Percentiles rank a stretch among this genome's conserved stretches.
These are phyloP conservation scores for Erucastrum elatum DNA, from an alignment of 345 rosid genomes.

Conservation along the genomic window DNA sequence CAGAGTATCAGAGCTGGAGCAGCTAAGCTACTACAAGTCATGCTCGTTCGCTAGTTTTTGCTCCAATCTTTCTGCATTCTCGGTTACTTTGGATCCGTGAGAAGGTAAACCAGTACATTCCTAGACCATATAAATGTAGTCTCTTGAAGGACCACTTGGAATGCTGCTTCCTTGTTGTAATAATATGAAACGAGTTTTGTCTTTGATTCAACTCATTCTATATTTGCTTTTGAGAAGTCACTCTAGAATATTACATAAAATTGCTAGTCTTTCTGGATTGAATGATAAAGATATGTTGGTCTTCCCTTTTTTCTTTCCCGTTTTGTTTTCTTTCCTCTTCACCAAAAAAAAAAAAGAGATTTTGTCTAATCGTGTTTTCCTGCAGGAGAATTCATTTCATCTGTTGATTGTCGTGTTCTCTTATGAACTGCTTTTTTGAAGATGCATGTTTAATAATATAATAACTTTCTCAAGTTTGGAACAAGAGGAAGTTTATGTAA, in stretches of 20 bases:
- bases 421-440: neutral
- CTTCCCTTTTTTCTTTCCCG: neutral
- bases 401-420: neutral
- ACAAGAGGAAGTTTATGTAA: neutral
- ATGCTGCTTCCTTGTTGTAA: neutral
- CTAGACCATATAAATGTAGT: neutral
- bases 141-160: neutral
- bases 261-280: neutral
- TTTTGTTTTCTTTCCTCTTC: neutral
- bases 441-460: neutral
- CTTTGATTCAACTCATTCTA: neutral
- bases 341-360: neutral
- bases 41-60: neutral
- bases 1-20: slow-evolving; percentile 7
- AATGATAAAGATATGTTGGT: neutral
- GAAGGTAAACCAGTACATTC: slow-evolving; percentile 2
- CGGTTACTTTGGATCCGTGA: neutral
- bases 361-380: neutral
- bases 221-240: neutral
- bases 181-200: neutral
- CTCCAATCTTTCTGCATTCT: neutral
- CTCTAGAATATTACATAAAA: neutral
- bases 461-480: neutral
- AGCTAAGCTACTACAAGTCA: neutral
- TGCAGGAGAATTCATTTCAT: neutral